Evolutionary conservation across 208 protist species (phyloP), one percentile per base, ranked within the genome.

Genomic region (Leishmania tropica): DNA sequence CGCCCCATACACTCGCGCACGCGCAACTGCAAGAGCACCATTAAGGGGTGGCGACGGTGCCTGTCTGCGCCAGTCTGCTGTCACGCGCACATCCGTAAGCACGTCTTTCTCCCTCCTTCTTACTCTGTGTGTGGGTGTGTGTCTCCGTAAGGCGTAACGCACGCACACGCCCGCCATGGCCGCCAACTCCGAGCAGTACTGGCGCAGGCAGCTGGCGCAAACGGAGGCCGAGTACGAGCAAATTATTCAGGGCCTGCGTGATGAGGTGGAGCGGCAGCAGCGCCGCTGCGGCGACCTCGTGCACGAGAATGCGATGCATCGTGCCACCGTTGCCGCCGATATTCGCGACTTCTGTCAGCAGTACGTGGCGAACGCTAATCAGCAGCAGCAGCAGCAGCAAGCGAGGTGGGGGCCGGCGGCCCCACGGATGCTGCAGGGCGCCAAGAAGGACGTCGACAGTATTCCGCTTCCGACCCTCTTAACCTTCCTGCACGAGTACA

Each of bases 401-500:
- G 54, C 62, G 53, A 79, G 70, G 7, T 21, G 68, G 13, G 48
- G 53, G 3, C 15, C 47, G 40, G 24, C 75, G 10, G 13, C 35
- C 37, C 15, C 31, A 19, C 42, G 74, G 37, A 62, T 54, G 60
- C 40, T n/a, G 80, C 62, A 28, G 35, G 58, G 67, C 45, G 53
- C n/a, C 17, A 78, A 54, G 64, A 77, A 47, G 5, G 68, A 74
- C 2, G 62, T 65, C 15, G 86, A 91, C 4, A 81, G 71, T 40
- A 87, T 97, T 65, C 93, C 94, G 1, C 70, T 95, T 28, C 58
- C 84, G 8, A 70, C 67, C 15, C 64, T 97, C 24, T 71, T 95
- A 37, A 45, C 87, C 67, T 96, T 95, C 72, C 80, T 97, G 48
- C 91, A 95, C 78, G 81, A 90, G 75, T 96, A 96, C 88, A 97